Percentiles rank a stretch among this genome's conserved stretches.
phyloP scores from a whole-genome alignment of 2,329 filamentous ascomycete genomes.

The Fusarium tjaetaba region DNA sequence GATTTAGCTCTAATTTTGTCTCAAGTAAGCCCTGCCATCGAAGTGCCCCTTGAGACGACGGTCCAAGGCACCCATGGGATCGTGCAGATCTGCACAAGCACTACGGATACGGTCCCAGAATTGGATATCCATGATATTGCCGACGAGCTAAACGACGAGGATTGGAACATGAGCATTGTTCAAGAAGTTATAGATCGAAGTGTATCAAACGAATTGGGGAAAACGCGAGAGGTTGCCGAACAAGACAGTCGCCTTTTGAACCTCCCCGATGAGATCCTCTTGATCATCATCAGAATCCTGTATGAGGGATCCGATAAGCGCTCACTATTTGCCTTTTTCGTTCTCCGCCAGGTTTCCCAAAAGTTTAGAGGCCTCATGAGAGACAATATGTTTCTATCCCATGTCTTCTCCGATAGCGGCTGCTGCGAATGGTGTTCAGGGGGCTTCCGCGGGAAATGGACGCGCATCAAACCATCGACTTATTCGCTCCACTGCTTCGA shows the following conservation, averaged over 20 bases:
- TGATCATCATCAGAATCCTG: background rate
- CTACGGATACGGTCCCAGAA: accelerated
- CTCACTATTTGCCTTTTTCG: background rate
- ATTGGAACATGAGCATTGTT: background rate
- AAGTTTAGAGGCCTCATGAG: background rate
- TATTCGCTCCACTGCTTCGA: background rate
- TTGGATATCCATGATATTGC: background rate
- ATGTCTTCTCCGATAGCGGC: background rate
- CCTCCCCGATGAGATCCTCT: background rate
- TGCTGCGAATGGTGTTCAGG: background rate
- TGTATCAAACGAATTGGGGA: accelerated
- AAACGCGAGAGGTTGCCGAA: background rate
- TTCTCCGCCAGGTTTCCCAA: background rate
- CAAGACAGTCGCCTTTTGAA: background rate
- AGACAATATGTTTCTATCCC: background rate
- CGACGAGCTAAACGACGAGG: background rate
- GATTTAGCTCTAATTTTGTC: background rate
- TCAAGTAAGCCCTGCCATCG: background rate
- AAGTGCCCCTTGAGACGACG: accelerated
- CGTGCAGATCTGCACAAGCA: background rate
- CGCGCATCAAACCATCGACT: accelerated
- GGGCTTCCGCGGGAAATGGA: background rate
- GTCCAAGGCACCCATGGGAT: accelerated
- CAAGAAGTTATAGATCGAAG: background rate
- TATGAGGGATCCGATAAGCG: background rate